Percentiles rank a stretch among this genome's conserved stretches.
Conservation (phyloP, 352 stramenopile species). For the Phytophthora pistaciae region DNA sequence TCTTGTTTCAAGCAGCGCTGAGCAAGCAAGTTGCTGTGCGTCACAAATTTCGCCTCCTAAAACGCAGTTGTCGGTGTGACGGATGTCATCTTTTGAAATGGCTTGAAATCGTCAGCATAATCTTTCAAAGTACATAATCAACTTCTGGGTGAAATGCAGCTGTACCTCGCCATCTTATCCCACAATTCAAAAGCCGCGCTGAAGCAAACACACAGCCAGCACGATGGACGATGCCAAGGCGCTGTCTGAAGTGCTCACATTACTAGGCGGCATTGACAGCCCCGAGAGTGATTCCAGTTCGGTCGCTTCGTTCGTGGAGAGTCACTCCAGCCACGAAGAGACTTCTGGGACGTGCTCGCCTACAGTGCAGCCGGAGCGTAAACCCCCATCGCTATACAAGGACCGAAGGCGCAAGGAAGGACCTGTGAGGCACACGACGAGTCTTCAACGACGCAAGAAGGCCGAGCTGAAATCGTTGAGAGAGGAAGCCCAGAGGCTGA, state of each 20-base stretch:
- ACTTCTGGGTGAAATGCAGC: neutral
- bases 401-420: conserved; percentile 26
- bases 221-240: conserved; percentile 13
- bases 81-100: too few species aligned
- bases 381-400: conserved; percentile 16
- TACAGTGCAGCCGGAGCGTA: conserved; percentile 1
- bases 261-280: conserved; percentile 22
- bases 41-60: too few species aligned
- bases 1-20: too few species aligned
- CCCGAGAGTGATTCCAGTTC: conserved; percentile 25
- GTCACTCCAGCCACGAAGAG: neutral
- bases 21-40: too few species aligned
- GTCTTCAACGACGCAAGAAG: conserved; percentile 34
- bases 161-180: neutral
- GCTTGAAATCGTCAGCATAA: neutral
- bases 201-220: neutral
- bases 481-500: conserved; percentile 19
- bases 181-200: neutral
- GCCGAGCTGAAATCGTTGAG: conserved; percentile 20
- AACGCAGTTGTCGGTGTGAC: too few species aligned
- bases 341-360: neutral
- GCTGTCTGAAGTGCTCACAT: conserved; percentile 9
- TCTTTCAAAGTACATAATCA: conserved; percentile 18
- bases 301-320: conserved; percentile 4
- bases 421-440: conserved; percentile 31